Evolutionary conservation across 2,329 filamentous ascomycete species (phyloP), one percentile per base, ranked within the genome.

Genomic region (Fusarium phyllophilum): DNA sequence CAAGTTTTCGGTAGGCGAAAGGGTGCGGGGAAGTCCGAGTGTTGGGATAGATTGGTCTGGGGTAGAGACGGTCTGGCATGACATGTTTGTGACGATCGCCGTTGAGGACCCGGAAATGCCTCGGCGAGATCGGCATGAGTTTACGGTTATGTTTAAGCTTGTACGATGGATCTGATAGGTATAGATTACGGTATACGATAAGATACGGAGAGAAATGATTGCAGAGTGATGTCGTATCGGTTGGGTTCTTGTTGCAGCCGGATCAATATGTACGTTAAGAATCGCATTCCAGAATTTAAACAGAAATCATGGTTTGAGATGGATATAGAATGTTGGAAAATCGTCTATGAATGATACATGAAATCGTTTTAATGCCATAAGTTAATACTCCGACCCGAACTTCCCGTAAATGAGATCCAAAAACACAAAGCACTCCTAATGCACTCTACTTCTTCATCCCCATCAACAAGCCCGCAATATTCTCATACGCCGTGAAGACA

Each of bases 401-500:
- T 15, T 44, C 26, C 36, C n/a, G 38, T 41, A 31, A 56, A 44
- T 31, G 38, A 56, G 26, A 4, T n/a, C 12, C 26, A 56, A 31
- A 31, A 33, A 33, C 11, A n/a, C 15, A 20, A n/a, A 9, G 24
- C 8, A n/a, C 2, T 29, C 52, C 22, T 12, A 11, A 24, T 2
- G 20, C 22, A 10, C 10, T 15, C 17, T 22, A 24, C 36, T 52
- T 49, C 44, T 68, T 64, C 15, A 54, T 20, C 1, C 69, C 64
- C 64, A 73, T 73, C n/a, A 73, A 33, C 4, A 73, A 20, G 0
- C 55, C 56, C 0, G 86, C 85, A 20, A 88, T 85, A 67, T 88
- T 86, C 77, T 92, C 90, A 76, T 91, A 91, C 6, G 88, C 86
- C 5, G 89, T 90, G 71, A 92, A 91, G 3, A 92, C 80, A 66